These are phyloP conservation scores for Nicotiana tabacum DNA, from an alignment of 257 asterid species.

Conservation along the genomic window DNA sequence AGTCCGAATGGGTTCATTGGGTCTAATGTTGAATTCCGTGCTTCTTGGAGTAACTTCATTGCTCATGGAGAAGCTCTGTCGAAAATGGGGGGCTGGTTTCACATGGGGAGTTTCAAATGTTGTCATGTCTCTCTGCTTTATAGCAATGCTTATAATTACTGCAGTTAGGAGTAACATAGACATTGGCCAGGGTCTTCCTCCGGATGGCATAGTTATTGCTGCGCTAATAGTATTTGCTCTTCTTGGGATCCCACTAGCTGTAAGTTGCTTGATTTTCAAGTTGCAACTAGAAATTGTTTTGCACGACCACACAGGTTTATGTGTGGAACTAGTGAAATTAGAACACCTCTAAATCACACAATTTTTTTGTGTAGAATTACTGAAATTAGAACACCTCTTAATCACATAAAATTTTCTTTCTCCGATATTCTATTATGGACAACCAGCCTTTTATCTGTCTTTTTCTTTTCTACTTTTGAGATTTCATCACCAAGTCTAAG, in stretches of 20 bases:
- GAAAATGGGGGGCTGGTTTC: conserved; percentile 85
- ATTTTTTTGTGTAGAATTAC: too few relatives aligned
- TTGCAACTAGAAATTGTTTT: neutral
- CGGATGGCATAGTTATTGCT: conserved; percentile 64
- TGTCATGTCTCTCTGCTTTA: conserved; percentile 60
- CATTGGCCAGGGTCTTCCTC: conserved; percentile 39
- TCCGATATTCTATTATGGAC: neutral
- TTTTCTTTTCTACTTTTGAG: neutral
- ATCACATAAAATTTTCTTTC: neutral
- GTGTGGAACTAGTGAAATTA: neutral
- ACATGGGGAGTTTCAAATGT: conserved; percentile 83
- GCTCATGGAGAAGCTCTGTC: conserved; percentile 78
- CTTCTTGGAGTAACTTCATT: conserved; percentile 84
- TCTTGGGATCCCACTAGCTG: conserved; percentile 87
- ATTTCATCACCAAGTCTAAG: neutral
- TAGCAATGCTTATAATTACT: conserved; percentile 60
- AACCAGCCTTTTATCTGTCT: neutral
- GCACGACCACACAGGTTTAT: neutral
- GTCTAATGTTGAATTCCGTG: conserved; percentile 78
- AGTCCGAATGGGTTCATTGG: conserved; percentile 83
- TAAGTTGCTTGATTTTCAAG: conserved; percentile 36
- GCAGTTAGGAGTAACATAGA: conserved; percentile 42
- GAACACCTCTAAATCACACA: neutral
- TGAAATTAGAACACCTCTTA: too few relatives aligned
- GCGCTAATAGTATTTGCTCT: conserved; percentile 54